Evolutionary conservation across 768 basidiomycete species (phyloP), one percentile per base, ranked within the genome.

Genomic region (Mycena alexandri): DNA sequence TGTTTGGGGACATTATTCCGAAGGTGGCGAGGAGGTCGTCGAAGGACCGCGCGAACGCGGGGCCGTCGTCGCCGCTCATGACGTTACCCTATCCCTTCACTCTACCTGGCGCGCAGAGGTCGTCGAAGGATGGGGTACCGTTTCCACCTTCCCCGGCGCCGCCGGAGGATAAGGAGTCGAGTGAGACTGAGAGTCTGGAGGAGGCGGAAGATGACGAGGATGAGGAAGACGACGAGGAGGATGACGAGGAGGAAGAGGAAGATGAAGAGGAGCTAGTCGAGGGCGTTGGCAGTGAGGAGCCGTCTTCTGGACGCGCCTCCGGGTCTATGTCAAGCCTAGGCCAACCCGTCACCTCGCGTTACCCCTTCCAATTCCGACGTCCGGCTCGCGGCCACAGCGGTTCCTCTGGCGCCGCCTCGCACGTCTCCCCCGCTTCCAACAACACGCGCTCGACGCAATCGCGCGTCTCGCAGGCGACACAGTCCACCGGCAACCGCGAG

Each of bases 311-410:
- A 46, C 84, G 89, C 19, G 90, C 87, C 6, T 93, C 93, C 0
- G 92, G 89, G 21, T 95, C 94, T 10, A 89, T 95, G 89, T 95
- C 93, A 4, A 93, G 91, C 67, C 85, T 95, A 7, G 94, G 94
- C 3, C 90, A 91, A 24, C 93, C 93, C 1, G 83, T 95, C 58
- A 77, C 80, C 38, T 89, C 91, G 24, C 85, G 89, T 0, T 91
- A 90, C 73, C 92, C 91, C 12, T 92, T 92, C 84, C 83, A 87
- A 59, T 86, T 87, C 77, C 88, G 89, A 21, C 84, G 84, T 2
- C 86, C 86, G 9, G 70, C 75, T 1, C 85, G 86, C 10, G 85
- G 88, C 0, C 80, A 78, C 47, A 78, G 77, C 64, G 56, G 65
- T 8, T 86, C 83, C 8, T 84, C 83, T 14, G 78, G 80, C 52